phyloP scores from a whole-genome alignment of 1,284 basidiomycete species.

The Peniophora sp. region DNA sequence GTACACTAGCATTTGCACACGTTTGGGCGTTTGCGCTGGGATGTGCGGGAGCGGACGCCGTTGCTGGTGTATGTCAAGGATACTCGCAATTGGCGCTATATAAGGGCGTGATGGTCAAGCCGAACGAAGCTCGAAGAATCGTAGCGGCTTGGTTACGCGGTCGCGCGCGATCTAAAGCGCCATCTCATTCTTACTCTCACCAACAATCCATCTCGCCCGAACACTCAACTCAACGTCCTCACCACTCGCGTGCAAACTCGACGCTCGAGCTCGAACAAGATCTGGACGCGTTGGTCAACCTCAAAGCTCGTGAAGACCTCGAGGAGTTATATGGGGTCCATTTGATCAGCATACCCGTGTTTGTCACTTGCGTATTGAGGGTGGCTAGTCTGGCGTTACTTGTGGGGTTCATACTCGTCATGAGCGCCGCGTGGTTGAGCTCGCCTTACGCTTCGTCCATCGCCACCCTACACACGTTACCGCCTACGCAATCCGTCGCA shows the following conservation, averaged over 20 bases:
- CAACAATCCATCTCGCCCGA: constrained; percentile 6
- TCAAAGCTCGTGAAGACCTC: constrained; percentile 62
- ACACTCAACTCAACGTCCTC: constrained; percentile 17
- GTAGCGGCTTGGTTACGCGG: constrained; percentile 11
- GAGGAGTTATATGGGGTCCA: constrained; percentile 70
- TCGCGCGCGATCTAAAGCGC: background rate
- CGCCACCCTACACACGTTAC: constrained; percentile 5
- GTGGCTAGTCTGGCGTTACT: constrained; percentile 63
- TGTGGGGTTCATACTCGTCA: constrained; percentile 55
- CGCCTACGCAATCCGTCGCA: constrained; percentile 16
- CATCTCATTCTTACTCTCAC: too few species aligned
- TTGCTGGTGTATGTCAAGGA: constrained; percentile 56
- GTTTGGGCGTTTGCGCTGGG: constrained; percentile 28
- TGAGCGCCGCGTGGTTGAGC: constrained; percentile 54
- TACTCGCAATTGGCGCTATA: constrained; percentile 62
- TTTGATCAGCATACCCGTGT: constrained; percentile 67
- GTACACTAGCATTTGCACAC: too few species aligned
- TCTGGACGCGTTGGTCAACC: constrained; percentile 50
- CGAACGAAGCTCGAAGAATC: constrained; percentile 27
- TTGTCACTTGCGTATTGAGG: constrained; percentile 66
- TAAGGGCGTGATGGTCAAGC: constrained; percentile 49
- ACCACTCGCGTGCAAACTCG: constrained; percentile 10
- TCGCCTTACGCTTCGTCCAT: constrained; percentile 24
- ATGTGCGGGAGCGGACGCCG: constrained; percentile 59
- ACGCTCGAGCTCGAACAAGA: constrained; percentile 56